A percentile compares a stretch with the other conserved stretches of the same genome.
phyloP scores from a whole-genome alignment of 2,329 filamentous ascomycete species.

The Nannizzia gypsea region DNA sequence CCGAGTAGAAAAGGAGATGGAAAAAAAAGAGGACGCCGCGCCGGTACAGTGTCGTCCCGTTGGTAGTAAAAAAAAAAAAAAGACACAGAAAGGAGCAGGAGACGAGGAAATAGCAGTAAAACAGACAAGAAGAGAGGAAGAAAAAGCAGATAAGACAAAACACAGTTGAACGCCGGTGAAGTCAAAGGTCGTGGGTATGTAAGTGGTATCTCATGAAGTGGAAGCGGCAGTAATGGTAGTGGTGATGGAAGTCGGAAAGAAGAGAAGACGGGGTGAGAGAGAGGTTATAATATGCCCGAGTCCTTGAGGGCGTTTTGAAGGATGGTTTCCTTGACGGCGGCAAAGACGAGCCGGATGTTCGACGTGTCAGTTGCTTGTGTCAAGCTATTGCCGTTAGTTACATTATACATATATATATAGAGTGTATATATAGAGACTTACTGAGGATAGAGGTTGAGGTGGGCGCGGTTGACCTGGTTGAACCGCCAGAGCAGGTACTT shows the following conservation, averaged over 20 bases:
- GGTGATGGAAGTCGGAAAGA: background rate
- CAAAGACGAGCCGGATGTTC: constrained; percentile 95
- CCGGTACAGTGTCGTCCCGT: background rate
- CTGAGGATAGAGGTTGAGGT: constrained; percentile 96
- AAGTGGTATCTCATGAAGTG: background rate
- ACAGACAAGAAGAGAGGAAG: background rate
- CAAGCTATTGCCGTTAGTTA: constrained; percentile 45
- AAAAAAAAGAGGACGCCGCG: background rate
- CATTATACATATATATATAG: background rate
- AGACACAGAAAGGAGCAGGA: background rate
- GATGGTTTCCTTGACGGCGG: constrained; percentile 97
- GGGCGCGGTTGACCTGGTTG: constrained; percentile 93
- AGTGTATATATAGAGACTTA: constrained; percentile 49
- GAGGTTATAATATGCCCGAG: constrained; percentile 73
- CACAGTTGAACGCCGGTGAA: background rate
- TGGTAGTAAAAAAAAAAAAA: background rate
- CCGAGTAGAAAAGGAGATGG: background rate
- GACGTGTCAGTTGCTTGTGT: constrained; percentile 98
- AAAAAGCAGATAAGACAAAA: background rate
- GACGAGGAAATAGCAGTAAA: background rate
- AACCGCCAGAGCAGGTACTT: constrained; percentile 98
- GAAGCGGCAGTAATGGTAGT: background rate
- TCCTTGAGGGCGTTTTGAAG: constrained; percentile 96
- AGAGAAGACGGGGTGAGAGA: background rate
- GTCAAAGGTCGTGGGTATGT: background rate